A percentile compares a stretch with the other conserved stretches of the same genome.
Conservation (phyloP, 768 basidiomycete species). For the Lactarius psammicola region DNA sequence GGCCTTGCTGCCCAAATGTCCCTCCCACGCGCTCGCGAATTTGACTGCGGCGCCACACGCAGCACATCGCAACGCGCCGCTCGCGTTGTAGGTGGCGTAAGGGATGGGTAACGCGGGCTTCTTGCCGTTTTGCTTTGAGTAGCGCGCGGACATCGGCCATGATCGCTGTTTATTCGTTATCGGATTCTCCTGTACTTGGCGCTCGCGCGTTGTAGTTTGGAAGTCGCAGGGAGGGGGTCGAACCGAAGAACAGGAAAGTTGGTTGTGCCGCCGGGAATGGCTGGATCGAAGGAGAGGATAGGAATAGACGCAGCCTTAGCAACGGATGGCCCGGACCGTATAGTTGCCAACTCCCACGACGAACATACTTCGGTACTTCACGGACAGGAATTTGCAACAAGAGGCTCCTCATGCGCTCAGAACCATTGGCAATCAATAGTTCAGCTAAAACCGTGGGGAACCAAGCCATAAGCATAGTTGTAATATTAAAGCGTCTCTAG, state of each 20-base stretch:
- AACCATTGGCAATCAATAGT: background rate
- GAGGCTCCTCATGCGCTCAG: background rate
- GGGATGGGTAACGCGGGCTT: conserved; percentile 71
- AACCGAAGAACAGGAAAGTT: conserved; percentile 8
- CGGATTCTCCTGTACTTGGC: background rate
- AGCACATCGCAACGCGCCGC: conserved; percentile 67
- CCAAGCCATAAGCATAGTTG: conserved; percentile 13
- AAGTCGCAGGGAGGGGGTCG: background rate
- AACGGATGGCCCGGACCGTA: background rate
- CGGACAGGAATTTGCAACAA: background rate
- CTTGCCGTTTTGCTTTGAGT: conserved; percentile 80
- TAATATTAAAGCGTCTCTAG: conserved; percentile 12
- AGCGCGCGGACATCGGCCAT: conserved; percentile 84
- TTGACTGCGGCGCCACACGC: conserved; percentile 65
- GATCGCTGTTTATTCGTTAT: background rate
- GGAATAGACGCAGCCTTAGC: background rate
- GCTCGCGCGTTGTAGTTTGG: background rate
- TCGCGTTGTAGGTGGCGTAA: conserved; percentile 62
- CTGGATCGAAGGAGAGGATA: background rate
- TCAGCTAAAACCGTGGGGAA: background rate
- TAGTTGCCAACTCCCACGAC: background rate
- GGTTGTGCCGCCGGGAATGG: conserved; percentile 3
- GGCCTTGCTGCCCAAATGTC: conserved; percentile 77
- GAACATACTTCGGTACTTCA: background rate
- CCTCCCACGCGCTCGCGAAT: conserved; percentile 82